These are phyloP conservation scores for Backusella circina DNA, from an alignment of 192 early-diverging fungal genomes.

Conservation along the genomic window DNA sequence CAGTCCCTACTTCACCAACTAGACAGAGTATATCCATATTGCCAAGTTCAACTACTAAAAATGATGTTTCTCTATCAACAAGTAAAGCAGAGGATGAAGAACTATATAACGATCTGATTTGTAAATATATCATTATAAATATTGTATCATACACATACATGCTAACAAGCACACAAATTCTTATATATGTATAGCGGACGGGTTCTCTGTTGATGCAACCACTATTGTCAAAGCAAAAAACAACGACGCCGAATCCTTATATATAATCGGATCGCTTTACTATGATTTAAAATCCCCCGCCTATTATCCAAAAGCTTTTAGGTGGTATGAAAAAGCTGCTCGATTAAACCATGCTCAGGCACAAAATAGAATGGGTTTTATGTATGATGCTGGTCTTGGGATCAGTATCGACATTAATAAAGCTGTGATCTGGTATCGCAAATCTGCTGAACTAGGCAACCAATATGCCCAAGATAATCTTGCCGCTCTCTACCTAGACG, in stretches of 20 bases:
- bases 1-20: neutral
- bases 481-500: constrained; percentile 69
- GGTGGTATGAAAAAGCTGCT: constrained; percentile 61
- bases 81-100: neutral
- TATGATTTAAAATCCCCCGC: neutral
- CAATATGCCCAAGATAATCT: constrained; percentile 63
- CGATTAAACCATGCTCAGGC: constrained; percentile 56
- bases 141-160: neutral
- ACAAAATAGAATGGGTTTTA: constrained; percentile 46
- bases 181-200: neutral
- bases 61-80: neutral
- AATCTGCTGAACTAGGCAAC: constrained; percentile 45
- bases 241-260: neutral
- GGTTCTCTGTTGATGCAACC: neutral
- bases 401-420: constrained; percentile 9
- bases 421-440: constrained; percentile 26
- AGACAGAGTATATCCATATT: neutral
- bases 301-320: constrained; percentile 23
- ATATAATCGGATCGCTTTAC: neutral
- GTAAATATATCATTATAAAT: neutral
- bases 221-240: neutral
- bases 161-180: neutral
- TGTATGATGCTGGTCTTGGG: constrained; percentile 44
- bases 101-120: neutral
- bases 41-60: neutral